Conservation (phyloP, 306 rosid genomes). For the Pueraria montana region DNA sequence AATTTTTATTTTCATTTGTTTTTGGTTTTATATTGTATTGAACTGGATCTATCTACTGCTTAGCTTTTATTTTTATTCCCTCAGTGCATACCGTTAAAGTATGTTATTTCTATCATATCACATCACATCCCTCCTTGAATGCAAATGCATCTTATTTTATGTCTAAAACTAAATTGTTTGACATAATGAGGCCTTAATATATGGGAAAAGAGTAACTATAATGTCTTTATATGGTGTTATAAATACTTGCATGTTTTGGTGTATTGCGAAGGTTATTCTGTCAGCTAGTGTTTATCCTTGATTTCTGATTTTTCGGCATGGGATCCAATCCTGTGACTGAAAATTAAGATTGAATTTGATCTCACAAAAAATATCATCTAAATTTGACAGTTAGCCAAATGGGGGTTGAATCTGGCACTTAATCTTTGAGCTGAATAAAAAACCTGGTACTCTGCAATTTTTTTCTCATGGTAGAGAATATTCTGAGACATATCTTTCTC, state of each 20-base stretch:
- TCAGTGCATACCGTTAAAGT: not conserved
- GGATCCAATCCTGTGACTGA: not conserved
- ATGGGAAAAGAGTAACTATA: constrained; percentile 11
- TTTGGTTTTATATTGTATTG: constrained; percentile 37
- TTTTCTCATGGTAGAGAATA: not conserved
- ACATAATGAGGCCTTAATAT: constrained; percentile 5
- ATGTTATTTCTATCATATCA: not conserved
- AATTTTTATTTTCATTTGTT: constrained; percentile 30
- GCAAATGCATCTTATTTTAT: constrained; percentile 14
- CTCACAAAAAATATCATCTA: not conserved
- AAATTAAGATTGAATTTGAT: constrained; percentile 8
- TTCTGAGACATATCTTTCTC: not conserved
- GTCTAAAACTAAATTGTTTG: constrained; percentile 24
- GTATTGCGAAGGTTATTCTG: not conserved
- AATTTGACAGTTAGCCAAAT: not conserved
- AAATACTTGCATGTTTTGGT: not conserved
- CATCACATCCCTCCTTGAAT: constrained; percentile 12
- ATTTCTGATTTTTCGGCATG: not conserved
- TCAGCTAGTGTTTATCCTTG: not conserved
- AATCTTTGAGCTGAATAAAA: too few species aligned
- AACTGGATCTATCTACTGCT: constrained; percentile 20
- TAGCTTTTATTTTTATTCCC: constrained; percentile 1
- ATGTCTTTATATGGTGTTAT: constrained; percentile 20
- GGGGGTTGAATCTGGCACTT: not conserved
- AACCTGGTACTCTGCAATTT: not conserved